These are phyloP conservation scores for Hypoxylon sp. DNA, from an alignment of 2,329 filamentous ascomycete species.

Conservation along the genomic window DNA sequence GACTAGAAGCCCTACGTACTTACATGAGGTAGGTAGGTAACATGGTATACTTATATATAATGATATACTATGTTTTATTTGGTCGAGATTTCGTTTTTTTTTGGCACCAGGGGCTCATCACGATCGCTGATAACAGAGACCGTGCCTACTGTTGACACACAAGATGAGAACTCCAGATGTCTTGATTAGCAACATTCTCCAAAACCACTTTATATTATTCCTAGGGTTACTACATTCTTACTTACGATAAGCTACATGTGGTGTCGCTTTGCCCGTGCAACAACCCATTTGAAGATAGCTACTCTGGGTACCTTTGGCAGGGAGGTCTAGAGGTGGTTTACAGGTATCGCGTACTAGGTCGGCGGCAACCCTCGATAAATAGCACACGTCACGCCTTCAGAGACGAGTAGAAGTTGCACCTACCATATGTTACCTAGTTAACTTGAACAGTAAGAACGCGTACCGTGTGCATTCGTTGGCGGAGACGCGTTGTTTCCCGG, in stretches of 20 bases:
- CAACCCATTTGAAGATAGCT: too few species aligned
- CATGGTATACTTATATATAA: not conserved
- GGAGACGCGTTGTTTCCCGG: not conserved
- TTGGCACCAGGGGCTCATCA: not conserved
- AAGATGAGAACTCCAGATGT: not conserved
- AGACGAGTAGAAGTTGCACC: not conserved
- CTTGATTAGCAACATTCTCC: not conserved
- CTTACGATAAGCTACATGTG: not conserved
- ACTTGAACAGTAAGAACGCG: not conserved
- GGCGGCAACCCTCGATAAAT: not conserved
- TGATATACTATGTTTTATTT: not conserved
- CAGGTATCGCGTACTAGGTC: not conserved
- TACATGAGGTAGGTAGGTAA: too few species aligned
- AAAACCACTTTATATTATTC: not conserved
- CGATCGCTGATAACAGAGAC: not conserved
- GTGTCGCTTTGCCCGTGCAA: too few species aligned
- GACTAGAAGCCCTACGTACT: not conserved
- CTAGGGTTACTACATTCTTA: not conserved
- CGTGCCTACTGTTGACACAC: too few species aligned
- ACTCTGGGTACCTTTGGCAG: not conserved
- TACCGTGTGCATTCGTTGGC: not conserved
- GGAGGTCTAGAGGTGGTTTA: not conserved
- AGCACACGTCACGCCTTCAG: not conserved
- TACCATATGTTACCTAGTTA: not conserved
- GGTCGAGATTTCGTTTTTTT: not conserved